Base-by-base conservation (phyloP, 2,329 filamentous ascomycete species). In the Zasmidium angulare region DNA sequence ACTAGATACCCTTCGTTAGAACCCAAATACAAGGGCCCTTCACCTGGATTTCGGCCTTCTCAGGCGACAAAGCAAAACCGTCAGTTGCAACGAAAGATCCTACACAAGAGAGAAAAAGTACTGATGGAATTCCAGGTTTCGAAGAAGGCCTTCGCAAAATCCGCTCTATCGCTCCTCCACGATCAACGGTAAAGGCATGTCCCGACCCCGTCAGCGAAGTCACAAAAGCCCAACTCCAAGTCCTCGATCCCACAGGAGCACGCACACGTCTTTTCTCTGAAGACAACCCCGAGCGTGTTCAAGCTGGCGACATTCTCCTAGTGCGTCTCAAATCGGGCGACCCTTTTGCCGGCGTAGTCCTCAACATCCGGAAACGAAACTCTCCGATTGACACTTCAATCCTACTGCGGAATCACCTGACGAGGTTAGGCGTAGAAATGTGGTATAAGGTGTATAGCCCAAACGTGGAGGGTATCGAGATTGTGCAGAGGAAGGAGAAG, bases 401-500 rank as follows among this genome's bases (percentile, higher is more conserved):
- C 56, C 79, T 96, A 60, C 82, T 99, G 61, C 85, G 95, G 58
- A 93, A 93, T 69, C 87, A 96, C 73, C 79, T 99, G 68, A 93
- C 91, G 66, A 86, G 90, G 68, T 86, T 96, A 6, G 90, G 91
- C 61, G 91, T 96, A 61, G 95, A 99, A 84, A 95, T 96, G 91
- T 96, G 91, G 88, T 92, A 90, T 78, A 99, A 99, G 82, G 82
- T 98, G 60, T 98, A 95, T 81, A 90, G 86, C 72, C 93, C 93
- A 61, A 89, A 90, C 72, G 89, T 98, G 29, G 86, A 89, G 73
- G 91, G 90, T 64, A 91, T 99, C 71, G 93, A 99, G 78, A 89
- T 99, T 69, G 90, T 98, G 76, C 91, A 96, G 85, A 83, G 93
- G 69, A 84, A 86, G 64, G 83, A 85, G 72, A 95, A 92, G 88